Conservation (phyloP, 768 basidiomycete species). For the Candolleomyces efflorescens region DNA sequence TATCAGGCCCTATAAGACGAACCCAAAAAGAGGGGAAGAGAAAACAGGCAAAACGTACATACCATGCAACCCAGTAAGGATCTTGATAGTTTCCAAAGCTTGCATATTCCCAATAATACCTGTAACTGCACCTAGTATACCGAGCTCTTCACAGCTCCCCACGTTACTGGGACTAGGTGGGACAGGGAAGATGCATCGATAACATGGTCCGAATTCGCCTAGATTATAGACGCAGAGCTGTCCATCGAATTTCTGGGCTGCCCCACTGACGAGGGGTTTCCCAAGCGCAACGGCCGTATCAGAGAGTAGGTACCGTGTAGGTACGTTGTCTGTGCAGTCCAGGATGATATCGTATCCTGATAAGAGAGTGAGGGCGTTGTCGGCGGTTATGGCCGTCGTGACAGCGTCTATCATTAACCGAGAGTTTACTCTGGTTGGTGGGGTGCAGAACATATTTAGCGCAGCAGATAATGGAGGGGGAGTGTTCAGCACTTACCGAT, state of each 20-base stretch:
- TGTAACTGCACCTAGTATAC: slow-evolving; percentile 84
- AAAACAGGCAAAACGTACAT: slow-evolving; percentile 7
- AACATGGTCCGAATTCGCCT: slow-evolving; percentile 75
- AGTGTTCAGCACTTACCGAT: slow-evolving; percentile 38
- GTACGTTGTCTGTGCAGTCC: slow-evolving; percentile 93
- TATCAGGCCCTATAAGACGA: neutral
- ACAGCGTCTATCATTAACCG: slow-evolving; percentile 55
- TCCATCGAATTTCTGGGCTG: slow-evolving; percentile 83
- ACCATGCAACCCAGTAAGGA: slow-evolving; percentile 68
- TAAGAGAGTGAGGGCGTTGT: slow-evolving; percentile 64
- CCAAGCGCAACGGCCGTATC: slow-evolving; percentile 72
- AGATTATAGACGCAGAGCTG: slow-evolving; percentile 78
- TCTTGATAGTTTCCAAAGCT: slow-evolving; percentile 84
- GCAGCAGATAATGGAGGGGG: neutral
- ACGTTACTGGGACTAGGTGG: slow-evolving; percentile 60
- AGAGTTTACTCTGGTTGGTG: slow-evolving; percentile 64
- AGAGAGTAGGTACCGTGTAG: slow-evolving; percentile 89
- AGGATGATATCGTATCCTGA: slow-evolving; percentile 69
- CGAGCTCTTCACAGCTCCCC: slow-evolving; percentile 84
- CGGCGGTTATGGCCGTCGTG: slow-evolving; percentile 46
- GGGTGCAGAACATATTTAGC: neutral
- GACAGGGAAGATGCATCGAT: slow-evolving; percentile 88
- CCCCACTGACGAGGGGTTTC: slow-evolving; percentile 90
- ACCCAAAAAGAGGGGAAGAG: neutral
- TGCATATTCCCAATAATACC: slow-evolving; percentile 89